Base-by-base conservation (phyloP, 345 rosid genomes). In the Populus simonii region DNA sequence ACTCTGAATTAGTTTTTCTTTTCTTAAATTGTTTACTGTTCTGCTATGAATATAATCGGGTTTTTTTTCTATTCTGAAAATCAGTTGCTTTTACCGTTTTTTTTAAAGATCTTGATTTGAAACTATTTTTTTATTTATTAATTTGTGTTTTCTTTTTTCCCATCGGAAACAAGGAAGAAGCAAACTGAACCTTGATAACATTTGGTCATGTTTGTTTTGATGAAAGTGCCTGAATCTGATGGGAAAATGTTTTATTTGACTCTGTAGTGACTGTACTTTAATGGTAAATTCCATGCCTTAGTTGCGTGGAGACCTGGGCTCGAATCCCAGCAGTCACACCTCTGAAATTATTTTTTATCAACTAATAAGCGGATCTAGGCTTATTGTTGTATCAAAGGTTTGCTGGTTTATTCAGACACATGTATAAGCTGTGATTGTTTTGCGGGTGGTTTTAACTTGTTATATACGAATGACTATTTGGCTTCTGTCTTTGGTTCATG, bases 301-400 rank as follows among this genome's bases (percentile, higher is more conserved):
- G 43, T 10, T 31, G 41, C 6, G 29, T 68, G 87, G 89, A 89
- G 97, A 90, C 89, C 91, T 89, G 88, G 92, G 93, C 92, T 91
- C 89, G 92, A 93, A 88, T 92, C 94, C 93, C 88, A 93, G 89
- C 91, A 90, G 94, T 92, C 92, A 88, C 91, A 88, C 2, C 17
- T 6, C 22, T 18, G 59, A 53, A 17, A 18, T 53, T 12, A 13
- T 45, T 45, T 45, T 13, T 13, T 3, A 12, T 45, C 3, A 13
- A 53, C n/a, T 18, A 18, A 18, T 17, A 17, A 18, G 8, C 2
- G 59, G 20, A 53, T 53, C 9, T 45, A 41, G 59, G 20, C 18
- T 17, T 53, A 18, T 20, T 53, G 8, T 53, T 18, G 7, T 53
- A 6, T 53, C 17, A 18, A 53, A 53, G 59, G 59, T 6, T 53